phyloP scores from a whole-genome alignment of 202 grass and related monocot species.

The Carex sylvatica region DNA sequence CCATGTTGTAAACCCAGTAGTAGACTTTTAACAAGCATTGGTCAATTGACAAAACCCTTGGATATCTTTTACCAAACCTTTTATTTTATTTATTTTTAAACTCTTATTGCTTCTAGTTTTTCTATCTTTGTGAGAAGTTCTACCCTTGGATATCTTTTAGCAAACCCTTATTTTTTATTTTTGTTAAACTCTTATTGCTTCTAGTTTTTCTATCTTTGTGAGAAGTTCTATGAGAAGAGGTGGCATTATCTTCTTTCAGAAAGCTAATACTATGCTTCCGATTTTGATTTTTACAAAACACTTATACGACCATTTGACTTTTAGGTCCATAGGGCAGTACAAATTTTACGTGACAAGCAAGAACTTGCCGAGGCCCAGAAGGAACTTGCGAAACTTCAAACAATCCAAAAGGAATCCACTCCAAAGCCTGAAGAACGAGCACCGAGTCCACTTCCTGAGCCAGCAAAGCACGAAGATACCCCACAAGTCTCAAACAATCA shows the following conservation, averaged over 20 bases:
- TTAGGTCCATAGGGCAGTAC: constrained; percentile 82
- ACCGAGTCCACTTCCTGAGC: constrained; percentile 20
- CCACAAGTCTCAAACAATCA: constrained; percentile 51
- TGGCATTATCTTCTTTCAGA: not conserved
- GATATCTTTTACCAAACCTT: not conserved
- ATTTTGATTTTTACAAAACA: not conserved
- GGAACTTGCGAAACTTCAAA: constrained; percentile 71
- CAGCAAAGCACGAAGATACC: constrained; percentile 44
- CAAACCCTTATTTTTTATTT: not conserved
- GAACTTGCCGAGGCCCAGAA: constrained; percentile 61
- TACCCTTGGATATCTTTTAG: not conserved
- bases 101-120: not conserved
- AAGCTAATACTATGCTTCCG: not conserved
- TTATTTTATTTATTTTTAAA: not conserved
- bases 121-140: not conserved
- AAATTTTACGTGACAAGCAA: constrained; percentile 73
- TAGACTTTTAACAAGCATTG: not conserved
- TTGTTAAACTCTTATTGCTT: not conserved
- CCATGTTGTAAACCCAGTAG: constrained; percentile 1
- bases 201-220: not conserved
- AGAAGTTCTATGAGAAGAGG: not conserved
- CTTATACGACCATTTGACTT: constrained; percentile 1
- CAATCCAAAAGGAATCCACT: constrained; percentile 46
- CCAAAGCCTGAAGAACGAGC: constrained; percentile 44
- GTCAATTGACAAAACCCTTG: not conserved